Conservation (phyloP, 441 rosid species). For the Geranium incanum region DNA sequence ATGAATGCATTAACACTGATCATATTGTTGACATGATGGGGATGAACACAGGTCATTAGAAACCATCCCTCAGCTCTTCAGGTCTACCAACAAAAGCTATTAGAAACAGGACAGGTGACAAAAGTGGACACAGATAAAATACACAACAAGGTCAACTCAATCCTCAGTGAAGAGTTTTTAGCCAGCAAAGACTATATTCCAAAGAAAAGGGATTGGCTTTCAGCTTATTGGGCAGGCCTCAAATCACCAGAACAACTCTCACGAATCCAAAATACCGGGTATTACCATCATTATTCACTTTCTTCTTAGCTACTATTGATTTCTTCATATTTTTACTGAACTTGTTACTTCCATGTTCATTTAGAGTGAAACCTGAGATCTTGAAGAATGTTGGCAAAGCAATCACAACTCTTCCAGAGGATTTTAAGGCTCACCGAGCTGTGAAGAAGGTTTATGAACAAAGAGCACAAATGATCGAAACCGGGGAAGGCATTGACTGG, state of each 20-base stretch:
- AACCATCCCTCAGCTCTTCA: conserved; percentile 81
- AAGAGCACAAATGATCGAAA: conserved; percentile 22
- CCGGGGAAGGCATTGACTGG: conserved; percentile 27
- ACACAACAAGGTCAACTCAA: conserved; percentile 60
- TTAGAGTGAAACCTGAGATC: conserved; percentile 92
- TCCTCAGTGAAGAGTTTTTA: conserved; percentile 76
- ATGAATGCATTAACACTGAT: background rate
- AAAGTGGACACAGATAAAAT: conserved; percentile 57
- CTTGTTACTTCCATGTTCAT: conserved; percentile 18
- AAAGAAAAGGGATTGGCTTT: conserved; percentile 86
- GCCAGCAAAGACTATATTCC: conserved; percentile 83
- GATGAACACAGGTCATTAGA: conserved; percentile 53
- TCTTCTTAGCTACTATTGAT: too few relatives aligned
- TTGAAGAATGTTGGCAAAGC: conserved; percentile 89
- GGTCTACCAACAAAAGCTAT: conserved; percentile 58
- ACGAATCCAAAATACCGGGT: conserved; percentile 92
- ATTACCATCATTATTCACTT: conserved; percentile 9
- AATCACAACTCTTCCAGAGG: conserved; percentile 66
- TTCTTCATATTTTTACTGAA: conserved; percentile 4
- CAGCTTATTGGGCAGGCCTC: conserved; percentile 92
- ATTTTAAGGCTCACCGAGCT: conserved; percentile 48
- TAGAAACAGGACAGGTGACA: conserved; percentile 68
- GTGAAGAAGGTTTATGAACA: conserved; percentile 26
- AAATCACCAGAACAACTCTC: conserved; percentile 97
- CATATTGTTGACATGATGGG: conserved; percentile 8